Percentiles rank a stretch among this genome's conserved stretches.
These are phyloP conservation scores for Phytophthora tubulina DNA, from an alignment of 352 stramenopile genomes.

Conservation along the genomic window DNA sequence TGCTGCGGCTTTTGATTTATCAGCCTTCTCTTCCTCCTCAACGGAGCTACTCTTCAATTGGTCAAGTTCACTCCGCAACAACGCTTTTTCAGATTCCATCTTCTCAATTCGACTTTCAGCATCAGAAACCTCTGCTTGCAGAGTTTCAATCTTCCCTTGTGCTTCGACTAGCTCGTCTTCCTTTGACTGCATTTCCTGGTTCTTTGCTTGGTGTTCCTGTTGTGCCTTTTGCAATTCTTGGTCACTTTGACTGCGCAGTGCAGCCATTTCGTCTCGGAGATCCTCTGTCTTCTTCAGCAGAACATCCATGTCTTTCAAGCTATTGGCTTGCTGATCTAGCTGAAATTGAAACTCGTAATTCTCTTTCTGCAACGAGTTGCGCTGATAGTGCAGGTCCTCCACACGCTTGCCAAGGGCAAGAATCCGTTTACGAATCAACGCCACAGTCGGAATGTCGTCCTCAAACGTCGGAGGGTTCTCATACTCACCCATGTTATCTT, in stretches of 20 bases:
- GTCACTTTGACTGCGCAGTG: constrained; percentile 39
- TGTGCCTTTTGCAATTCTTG: constrained; percentile 26
- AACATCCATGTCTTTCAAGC: constrained; percentile 59
- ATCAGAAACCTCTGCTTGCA: constrained; percentile 31
- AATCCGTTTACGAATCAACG: constrained; percentile 67
- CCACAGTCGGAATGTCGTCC: constrained; percentile 35
- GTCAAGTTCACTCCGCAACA: constrained; percentile 45
- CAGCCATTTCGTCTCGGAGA: constrained; percentile 54
- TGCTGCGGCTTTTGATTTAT: constrained; percentile 47
- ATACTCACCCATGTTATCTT: constrained; percentile 41
- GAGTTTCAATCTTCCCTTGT: constrained; percentile 32
- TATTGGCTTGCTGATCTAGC: constrained; percentile 61
- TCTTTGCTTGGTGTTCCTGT: constrained; percentile 39
- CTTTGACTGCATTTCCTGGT: constrained; percentile 31
- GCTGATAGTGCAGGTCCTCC: constrained; percentile 76
- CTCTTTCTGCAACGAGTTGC: constrained; percentile 76
- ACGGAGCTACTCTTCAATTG: constrained; percentile 44
- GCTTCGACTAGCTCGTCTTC: constrained; percentile 44
- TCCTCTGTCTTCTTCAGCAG: constrained; percentile 44
- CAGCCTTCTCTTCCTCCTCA: constrained; percentile 65
- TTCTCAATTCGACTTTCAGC: constrained; percentile 29
- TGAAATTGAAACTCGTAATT: constrained; percentile 81
- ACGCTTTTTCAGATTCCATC: constrained; percentile 48
- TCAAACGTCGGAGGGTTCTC: constrained; percentile 15
- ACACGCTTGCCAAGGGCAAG: constrained; percentile 71